Evolutionary conservation across 345 rosid genomes (phyloP), one percentile per base, ranked within the genome.

Genomic region (Moricandia arvensis): DNA sequence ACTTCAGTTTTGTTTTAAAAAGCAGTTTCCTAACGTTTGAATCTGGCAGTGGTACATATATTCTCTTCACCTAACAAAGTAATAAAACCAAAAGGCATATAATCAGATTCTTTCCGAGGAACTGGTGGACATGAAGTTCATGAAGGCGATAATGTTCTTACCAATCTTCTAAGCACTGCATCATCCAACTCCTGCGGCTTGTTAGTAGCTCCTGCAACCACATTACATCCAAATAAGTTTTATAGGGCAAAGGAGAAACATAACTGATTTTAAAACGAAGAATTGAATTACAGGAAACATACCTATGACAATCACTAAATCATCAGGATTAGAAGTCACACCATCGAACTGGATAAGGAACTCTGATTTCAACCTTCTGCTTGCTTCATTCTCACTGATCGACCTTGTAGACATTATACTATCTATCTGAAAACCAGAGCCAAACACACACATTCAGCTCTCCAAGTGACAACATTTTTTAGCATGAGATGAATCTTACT

Each of bases 121-220:
- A 21, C 21, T 43, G 34, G 24, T 33, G 17, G 66, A 30, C 12
- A 64, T 16, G 26, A n/a, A 63, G 68, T 41, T 76, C 30, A 43
- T 27, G 30, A 18, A 7, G 21, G 69, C 5, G 38, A 69, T 17
- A 49, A 62, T 27, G 75, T 69, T 80, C 88, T 78, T 38, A 91
- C 98, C 93, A 94, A 70, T 90, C 98, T 87, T 86, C 96, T 83
- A 31, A 91, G 91, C 49, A 94, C 97, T 31, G 97, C 98, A 81
- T 94, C 97, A 80, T 94, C 98, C 85, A 94, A 79, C 64, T 94
- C 98, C 66, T 91, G 98, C 18, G 98, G 98, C 82, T 94, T 94
- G 84, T 94, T 94, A 5, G 98, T 94, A 66, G 98, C 97, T 74
- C 98, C 98, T 94, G 83, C 83, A 83, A 37, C 11, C 45, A 55